A percentile compares a stretch with the other conserved stretches of the same genome.
Evolutionary conservation across 2,329 filamentous ascomycete genomes (phyloP).

Genomic region (Diplodia mutila): DNA sequence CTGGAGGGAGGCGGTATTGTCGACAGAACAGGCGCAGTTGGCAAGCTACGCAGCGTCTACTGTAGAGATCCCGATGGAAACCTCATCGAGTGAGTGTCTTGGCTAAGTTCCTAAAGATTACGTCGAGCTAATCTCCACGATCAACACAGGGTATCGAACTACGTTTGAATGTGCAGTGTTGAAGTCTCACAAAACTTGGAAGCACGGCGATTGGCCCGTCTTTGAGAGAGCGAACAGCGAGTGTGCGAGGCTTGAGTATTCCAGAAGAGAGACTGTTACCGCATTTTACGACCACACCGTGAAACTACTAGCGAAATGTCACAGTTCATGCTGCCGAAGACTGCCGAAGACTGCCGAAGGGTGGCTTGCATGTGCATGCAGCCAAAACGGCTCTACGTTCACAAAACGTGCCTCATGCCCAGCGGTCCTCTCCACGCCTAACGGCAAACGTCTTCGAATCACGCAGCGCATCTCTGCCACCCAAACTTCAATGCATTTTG

Average conservation of each 20-base stretch:
- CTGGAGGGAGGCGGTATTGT: constrained; percentile 6
- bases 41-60: constrained; percentile 28
- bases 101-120: neutral
- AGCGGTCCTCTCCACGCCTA: neutral
- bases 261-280: neutral
- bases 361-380: neutral
- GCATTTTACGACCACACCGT: neutral
- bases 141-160: constrained; percentile 1
- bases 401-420: neutral
- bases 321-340: neutral
- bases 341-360: too few species aligned
- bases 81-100: constrained; percentile 27
- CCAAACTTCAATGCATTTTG: neutral
- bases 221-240: too few species aligned
- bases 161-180: neutral
- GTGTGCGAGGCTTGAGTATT: too few species aligned
- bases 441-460: neutral
- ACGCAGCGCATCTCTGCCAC: neutral
- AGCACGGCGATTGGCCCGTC: neutral
- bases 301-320: neutral
- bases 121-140: neutral
- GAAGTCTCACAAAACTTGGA: neutral
- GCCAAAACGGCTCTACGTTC: too few species aligned
- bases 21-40: constrained; percentile 23
- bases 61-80: constrained; percentile 30